Conservation (phyloP, 805 yeast species). For the Yarrowia sp. region DNA sequence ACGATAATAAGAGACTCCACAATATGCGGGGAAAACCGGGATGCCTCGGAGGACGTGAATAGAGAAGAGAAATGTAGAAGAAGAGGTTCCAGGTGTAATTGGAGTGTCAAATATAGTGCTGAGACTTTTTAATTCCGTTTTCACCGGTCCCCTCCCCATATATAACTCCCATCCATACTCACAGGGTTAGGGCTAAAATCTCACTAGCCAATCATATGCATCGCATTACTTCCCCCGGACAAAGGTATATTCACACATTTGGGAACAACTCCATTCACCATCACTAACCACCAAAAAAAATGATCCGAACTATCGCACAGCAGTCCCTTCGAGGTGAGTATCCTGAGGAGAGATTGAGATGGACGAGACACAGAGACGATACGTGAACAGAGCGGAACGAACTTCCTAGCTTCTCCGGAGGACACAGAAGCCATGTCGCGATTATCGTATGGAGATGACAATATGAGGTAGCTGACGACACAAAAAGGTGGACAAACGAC, state of each 20-base stretch:
- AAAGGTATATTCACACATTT: slow-evolving; percentile 20
- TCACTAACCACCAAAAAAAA: slow-evolving; percentile 32
- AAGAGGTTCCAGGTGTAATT: too few species aligned
- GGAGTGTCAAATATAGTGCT: background rate
- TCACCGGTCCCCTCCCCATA: background rate
- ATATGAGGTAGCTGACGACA: too few species aligned
- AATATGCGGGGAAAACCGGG: slow-evolving; percentile 38
- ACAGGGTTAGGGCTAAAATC: slow-evolving; percentile 26
- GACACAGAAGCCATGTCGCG: too few species aligned
- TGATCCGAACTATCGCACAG: slow-evolving; percentile 40
- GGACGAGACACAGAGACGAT: background rate
- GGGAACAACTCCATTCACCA: slow-evolving; percentile 29
- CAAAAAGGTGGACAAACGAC: too few species aligned
- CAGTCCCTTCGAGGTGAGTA: slow-evolving; percentile 39
- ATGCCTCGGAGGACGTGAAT: background rate
- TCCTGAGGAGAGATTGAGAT: background rate
- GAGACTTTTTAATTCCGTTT: background rate
- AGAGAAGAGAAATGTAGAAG: background rate
- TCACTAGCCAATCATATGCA: slow-evolving; percentile 36
- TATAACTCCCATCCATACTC: background rate
- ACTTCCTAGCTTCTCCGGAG: background rate
- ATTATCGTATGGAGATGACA: too few species aligned
- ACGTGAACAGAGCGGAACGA: background rate
- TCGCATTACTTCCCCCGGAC: slow-evolving; percentile 37
- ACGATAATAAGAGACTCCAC: slow-evolving; percentile 24